Evolutionary conservation across 495 filamentous ascomycete species (phyloP).

Genomic region (Tuber magnatum): DNA sequence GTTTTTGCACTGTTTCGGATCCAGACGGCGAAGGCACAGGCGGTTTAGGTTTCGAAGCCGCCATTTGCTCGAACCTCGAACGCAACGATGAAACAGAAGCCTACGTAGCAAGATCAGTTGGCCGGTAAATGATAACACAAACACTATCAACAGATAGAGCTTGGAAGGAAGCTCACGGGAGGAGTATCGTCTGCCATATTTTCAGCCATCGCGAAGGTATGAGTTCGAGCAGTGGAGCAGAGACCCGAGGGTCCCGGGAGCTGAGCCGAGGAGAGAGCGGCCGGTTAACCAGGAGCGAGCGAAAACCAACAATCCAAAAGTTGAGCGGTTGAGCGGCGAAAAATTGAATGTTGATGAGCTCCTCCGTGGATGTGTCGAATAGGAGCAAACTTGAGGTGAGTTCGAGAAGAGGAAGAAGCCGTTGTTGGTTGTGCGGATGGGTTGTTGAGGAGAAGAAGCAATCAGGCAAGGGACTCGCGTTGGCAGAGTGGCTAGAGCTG

Average conservation of each 20-base stretch:
- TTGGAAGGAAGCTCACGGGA: conserved; percentile 20
- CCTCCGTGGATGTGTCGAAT: background rate
- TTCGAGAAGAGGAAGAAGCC: background rate
- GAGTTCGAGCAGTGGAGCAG: background rate
- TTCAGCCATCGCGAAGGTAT: conserved; percentile 19
- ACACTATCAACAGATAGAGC: conserved; percentile 1
- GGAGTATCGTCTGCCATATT: conserved; percentile 32
- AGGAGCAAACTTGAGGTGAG: background rate
- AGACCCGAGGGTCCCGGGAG: background rate
- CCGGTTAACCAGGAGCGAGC: background rate
- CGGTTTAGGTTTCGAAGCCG: conserved; percentile 44
- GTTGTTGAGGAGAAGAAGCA: conserved; percentile 9
- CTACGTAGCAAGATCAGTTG: conserved; percentile 20
- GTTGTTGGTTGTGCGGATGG: background rate
- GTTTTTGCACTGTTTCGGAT: conserved; percentile 17
- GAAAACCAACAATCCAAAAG: background rate
- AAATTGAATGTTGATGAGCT: background rate
- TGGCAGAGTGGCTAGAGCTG: background rate
- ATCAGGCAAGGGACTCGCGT: background rate
- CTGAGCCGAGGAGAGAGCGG: background rate
- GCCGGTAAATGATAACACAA: conserved; percentile 17
- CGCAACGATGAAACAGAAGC: conserved; percentile 77
- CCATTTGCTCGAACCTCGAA: conserved; percentile 86
- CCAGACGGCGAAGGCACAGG: conserved; percentile 12
- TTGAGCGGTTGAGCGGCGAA: background rate